phyloP scores from a whole-genome alignment of 2,329 filamentous ascomycete species.

The Sporothrix euskadiensis region DNA sequence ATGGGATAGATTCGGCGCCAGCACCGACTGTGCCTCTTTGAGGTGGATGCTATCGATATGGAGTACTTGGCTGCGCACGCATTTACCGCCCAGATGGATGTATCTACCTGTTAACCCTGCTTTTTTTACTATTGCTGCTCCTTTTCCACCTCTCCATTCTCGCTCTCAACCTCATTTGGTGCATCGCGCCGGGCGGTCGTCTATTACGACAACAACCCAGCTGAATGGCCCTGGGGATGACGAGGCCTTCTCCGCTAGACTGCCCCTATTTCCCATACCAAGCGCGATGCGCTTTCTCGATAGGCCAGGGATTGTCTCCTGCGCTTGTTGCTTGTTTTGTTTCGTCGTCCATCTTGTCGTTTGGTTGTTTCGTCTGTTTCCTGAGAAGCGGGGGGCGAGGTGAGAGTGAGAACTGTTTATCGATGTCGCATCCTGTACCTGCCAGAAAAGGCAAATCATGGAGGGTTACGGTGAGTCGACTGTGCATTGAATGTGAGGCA shows the following conservation, averaged over 20 bases:
- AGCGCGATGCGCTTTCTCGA: background rate
- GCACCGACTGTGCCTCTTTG: background rate
- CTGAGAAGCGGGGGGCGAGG: too few relatives aligned
- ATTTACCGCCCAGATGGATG: background rate
- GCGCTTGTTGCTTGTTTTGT: constrained; percentile 4
- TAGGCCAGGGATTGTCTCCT: constrained; percentile 16
- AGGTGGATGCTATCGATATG: background rate
- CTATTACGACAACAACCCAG: constrained; percentile 16
- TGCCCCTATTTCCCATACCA: constrained; percentile 5
- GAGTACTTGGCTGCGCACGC: background rate
- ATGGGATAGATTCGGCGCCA: constrained; percentile 11
- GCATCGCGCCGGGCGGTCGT: background rate
- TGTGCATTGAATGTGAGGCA: background rate
- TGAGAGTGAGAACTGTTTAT: background rate
- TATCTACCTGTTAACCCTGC: background rate
- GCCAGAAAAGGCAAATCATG: background rate
- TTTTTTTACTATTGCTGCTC: background rate
- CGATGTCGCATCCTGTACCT: background rate
- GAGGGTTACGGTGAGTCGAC: background rate
- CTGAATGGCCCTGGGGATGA: constrained; percentile 11
- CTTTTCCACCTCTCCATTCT: background rate
- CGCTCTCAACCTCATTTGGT: background rate
- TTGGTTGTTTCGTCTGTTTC: constrained; percentile 6
- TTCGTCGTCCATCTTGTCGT: constrained; percentile 4
- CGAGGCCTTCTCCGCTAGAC: constrained; percentile 21